These are phyloP conservation scores for Suhomyces prunicola DNA, from an alignment of 805 yeast species.

Conservation along the genomic window DNA sequence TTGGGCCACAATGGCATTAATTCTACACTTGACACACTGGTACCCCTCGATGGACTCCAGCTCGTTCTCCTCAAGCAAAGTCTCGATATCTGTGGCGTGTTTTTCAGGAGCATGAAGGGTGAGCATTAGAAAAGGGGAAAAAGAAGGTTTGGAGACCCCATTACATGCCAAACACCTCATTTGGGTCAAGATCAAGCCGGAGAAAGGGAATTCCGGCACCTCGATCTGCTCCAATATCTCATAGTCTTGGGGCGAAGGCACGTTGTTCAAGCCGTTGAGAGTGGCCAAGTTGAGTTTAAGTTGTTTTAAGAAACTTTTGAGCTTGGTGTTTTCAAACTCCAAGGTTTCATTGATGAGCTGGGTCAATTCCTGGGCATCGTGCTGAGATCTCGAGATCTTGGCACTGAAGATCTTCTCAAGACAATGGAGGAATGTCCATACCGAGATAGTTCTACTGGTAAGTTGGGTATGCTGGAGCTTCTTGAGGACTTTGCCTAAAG, in stretches of 20 bases:
- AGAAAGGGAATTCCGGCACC: slow-evolving; percentile 70
- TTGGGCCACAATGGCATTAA: slow-evolving; percentile 27
- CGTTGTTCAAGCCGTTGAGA: not conserved
- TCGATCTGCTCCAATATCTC: slow-evolving; percentile 12
- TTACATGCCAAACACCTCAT: slow-evolving; percentile 70
- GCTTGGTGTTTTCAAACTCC: slow-evolving; percentile 55
- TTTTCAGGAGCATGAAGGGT: slow-evolving; percentile 73
- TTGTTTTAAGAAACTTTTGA: slow-evolving; percentile 32
- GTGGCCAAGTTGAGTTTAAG: slow-evolving; percentile 7
- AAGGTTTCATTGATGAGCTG: slow-evolving; percentile 78
- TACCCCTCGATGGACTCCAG: slow-evolving; percentile 74
- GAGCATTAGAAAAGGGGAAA: slow-evolving; percentile 63
- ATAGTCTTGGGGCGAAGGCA: slow-evolving; percentile 9
- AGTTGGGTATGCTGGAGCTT: slow-evolving; percentile 63
- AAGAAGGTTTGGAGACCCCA: slow-evolving; percentile 53
- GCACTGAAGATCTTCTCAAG: slow-evolving; percentile 72
- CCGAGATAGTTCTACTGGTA: slow-evolving; percentile 55
- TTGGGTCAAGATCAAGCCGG: slow-evolving; percentile 62
- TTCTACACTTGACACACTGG: slow-evolving; percentile 71
- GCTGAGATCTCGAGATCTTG: slow-evolving; percentile 75
- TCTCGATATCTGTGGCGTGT: slow-evolving; percentile 43
- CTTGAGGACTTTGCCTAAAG: slow-evolving; percentile 48
- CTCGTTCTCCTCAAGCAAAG: slow-evolving; percentile 54
- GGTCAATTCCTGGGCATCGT: slow-evolving; percentile 92
- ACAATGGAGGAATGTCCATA: slow-evolving; percentile 74